These are phyloP conservation scores for Penicillium salamii DNA, from an alignment of 495 filamentous ascomycete species.

Conservation along the genomic window DNA sequence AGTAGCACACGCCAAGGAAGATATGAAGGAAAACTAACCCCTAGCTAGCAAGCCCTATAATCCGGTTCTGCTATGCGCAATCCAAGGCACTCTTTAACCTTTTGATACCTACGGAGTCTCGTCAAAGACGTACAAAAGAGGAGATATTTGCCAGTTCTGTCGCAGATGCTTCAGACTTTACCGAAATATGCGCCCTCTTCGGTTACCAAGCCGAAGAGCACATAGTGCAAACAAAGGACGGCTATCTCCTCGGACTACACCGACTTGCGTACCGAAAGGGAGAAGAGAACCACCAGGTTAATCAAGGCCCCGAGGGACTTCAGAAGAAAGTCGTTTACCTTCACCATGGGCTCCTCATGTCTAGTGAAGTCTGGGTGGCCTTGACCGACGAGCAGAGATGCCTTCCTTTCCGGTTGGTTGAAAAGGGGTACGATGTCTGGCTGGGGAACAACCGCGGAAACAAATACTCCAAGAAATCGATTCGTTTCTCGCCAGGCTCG, in stretches of 20 bases:
- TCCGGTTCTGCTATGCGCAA: constrained; percentile 76
- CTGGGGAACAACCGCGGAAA: constrained; percentile 96
- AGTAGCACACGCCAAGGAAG: constrained; percentile 24
- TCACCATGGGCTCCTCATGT: constrained; percentile 97
- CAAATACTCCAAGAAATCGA: constrained; percentile 96
- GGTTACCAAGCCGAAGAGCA: constrained; percentile 95
- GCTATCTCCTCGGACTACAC: constrained; percentile 90
- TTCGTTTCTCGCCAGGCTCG: constrained; percentile 66
- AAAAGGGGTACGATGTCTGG: constrained; percentile 96
- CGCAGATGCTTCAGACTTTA: constrained; percentile 79
- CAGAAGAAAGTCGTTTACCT: constrained; percentile 89
- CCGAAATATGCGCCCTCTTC: constrained; percentile 83
- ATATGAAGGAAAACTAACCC: constrained; percentile 16
- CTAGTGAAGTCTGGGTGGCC: constrained; percentile 97
- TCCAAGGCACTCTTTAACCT: constrained; percentile 82
- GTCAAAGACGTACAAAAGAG: constrained; percentile 52
- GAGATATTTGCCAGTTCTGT: constrained; percentile 46
- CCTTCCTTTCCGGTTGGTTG: constrained; percentile 85
- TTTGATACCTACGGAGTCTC: constrained; percentile 66
- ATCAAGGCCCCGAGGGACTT: constrained; percentile 64
- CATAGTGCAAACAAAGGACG: constrained; percentile 89
- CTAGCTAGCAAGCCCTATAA: constrained; percentile 65
- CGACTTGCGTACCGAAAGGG: constrained; percentile 77
- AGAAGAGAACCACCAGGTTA: constrained; percentile 69
- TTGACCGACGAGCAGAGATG: constrained; percentile 80